Conservation (phyloP, 2,329 filamentous ascomycete species). For the Westerdykella aurantiaca region DNA sequence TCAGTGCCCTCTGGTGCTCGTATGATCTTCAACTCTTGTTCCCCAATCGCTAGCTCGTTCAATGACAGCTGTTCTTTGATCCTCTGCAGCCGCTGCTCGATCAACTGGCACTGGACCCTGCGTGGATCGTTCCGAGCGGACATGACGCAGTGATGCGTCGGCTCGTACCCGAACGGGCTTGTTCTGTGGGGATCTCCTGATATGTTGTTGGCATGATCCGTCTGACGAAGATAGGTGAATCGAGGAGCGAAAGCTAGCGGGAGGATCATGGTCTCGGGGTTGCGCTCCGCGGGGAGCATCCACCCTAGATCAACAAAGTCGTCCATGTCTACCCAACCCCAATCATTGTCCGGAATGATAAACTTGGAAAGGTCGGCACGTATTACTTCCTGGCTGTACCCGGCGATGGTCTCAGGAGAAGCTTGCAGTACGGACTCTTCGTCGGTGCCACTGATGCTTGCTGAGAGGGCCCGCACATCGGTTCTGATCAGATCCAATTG, state of each 20-base stretch:
- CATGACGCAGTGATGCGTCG: constrained; percentile 94
- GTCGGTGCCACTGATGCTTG: constrained; percentile 71
- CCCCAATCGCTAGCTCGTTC: constrained; percentile 66
- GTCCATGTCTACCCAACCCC: constrained; percentile 98
- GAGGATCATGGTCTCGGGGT: constrained; percentile 89
- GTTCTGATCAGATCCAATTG: constrained; percentile 88
- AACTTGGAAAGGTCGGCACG: constrained; percentile 71
- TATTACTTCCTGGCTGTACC: constrained; percentile 48
- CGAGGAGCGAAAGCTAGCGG: constrained; percentile 89
- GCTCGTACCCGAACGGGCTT: constrained; percentile 87
- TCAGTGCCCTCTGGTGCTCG: constrained; percentile 51
- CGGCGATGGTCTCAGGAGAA: constrained; percentile 57
- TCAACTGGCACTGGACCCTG: constrained; percentile 78
- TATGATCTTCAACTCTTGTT: constrained; percentile 62
- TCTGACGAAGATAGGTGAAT: constrained; percentile 95
- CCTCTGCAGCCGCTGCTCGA: constrained; percentile 71
- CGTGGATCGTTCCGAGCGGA: constrained; percentile 68
- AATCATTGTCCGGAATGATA: constrained; percentile 90
- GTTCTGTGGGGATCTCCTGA: constrained; percentile 74
- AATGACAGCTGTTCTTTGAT: constrained; percentile 71
- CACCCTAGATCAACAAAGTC: constrained; percentile 98
- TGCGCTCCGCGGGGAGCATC: constrained; percentile 83
- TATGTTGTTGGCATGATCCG: constrained; percentile 77
- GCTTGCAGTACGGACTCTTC: constrained; percentile 65
- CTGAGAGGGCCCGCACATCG: constrained; percentile 88